Base-by-base conservation (phyloP, 441 rosid genomes). In the Eruca vesicaria region DNA sequence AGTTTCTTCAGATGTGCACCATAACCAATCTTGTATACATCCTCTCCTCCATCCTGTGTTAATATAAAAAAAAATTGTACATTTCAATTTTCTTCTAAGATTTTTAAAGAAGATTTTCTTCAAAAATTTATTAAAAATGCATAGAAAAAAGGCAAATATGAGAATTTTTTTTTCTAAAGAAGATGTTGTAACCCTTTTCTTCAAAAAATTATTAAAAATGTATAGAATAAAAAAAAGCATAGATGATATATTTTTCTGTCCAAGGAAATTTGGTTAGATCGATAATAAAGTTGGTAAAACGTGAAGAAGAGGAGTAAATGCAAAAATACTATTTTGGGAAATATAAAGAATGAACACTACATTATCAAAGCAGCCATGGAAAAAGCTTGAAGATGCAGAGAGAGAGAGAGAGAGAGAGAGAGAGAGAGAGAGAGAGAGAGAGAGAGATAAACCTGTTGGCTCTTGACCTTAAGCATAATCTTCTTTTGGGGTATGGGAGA, bases 361-460 rank as follows among this genome's bases (percentile, higher is more conserved):
- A n/a, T n/a, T n/a, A n/a, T n/a, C n/a, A 35, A 10, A 20, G 16
- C 16, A 62, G 52, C 52, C 19, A 63, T 38, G 32, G 12, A 38
- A 38, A 35, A 7, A 7, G 52, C 33, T 38, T 66, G 36, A 65
- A 43, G 56, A 66, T 32, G 31, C 23, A 48, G 32, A 41, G 35
- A 64, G 48, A 60, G 4, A 32, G 8, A 31, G 15, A 33, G 65
- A 62, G 41, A 66, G 55, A 48, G 14, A 41, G 36, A 43, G 23
- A 66, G 28, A 29, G 31, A 28, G 2, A 31, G 15, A 33, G 65
- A 62, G 41, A 66, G 55, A 48, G 14, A 41, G 36, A 43, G 23
- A 66, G 28, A 29, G 31, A 28, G 32, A 29, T 50, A n/a, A n/a
- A 76, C 79, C 75, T 69, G 71, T 31, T 70, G 75, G 75, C 50